Evolutionary conservation across 1,284 basidiomycete genomes (phyloP).

Genomic region (Leccinum solheimii): DNA sequence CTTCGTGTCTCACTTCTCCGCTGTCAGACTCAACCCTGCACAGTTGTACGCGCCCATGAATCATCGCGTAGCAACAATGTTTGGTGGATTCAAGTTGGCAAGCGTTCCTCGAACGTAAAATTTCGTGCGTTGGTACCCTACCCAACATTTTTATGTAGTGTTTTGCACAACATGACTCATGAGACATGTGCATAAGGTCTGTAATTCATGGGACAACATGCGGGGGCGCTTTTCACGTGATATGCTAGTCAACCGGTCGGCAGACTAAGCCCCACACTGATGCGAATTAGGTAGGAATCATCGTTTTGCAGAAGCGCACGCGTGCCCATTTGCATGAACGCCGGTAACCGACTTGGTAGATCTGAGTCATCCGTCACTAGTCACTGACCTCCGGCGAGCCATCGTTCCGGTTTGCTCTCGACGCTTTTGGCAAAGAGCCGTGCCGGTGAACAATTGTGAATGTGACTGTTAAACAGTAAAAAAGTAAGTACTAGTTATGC

Average conservation of each 20-base stretch:
- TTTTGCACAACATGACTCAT: not conserved
- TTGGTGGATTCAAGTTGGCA: not conserved
- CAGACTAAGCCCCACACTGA: not conserved
- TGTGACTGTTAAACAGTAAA: not conserved
- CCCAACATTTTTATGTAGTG: not conserved
- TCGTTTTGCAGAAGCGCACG: not conserved
- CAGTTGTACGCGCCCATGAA: not conserved
- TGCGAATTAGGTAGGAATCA: not conserved
- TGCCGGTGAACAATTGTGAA: not conserved
- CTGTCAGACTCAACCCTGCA: not conserved
- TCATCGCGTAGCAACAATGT: conserved; percentile 14
- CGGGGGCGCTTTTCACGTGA: conserved; percentile 67
- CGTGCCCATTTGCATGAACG: not conserved
- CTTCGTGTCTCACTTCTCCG: not conserved
- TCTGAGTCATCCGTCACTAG: no score
- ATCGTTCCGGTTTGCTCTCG: not conserved
- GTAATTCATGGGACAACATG: conserved; percentile 3
- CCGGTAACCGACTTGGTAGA: not conserved
- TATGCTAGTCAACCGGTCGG: conserved; percentile 45
- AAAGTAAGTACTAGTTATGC: no score
- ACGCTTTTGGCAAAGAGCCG: not conserved
- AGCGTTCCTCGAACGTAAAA: conserved; percentile 20
- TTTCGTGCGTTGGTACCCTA: conserved; percentile 10
- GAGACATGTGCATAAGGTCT: not conserved
- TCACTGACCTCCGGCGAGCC: not conserved